Evolutionary conservation across 192 early-diverging fungal genomes (phyloP).

Genomic region (Dissophora globulifera): DNA sequence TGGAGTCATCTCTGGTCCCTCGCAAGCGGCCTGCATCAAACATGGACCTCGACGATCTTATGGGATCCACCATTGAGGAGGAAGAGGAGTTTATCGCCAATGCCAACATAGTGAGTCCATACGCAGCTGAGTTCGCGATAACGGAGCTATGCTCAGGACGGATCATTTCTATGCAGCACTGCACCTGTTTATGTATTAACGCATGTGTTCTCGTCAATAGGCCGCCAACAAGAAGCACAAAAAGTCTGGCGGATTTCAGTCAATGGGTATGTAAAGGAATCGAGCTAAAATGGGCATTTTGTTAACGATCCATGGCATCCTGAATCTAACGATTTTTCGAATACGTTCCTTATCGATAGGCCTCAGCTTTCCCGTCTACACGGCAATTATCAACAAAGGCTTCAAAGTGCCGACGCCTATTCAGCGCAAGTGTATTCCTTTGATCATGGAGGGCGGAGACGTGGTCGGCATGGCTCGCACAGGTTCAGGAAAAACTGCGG

Average conservation of each 20-base stretch:
- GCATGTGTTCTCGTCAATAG: slow-evolving; percentile 19
- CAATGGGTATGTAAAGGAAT: slow-evolving; percentile 80
- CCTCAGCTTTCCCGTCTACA: slow-evolving; percentile 83
- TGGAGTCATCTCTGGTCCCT: slow-evolving; percentile 46
- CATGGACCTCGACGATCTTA: slow-evolving; percentile 46
- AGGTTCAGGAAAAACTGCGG: slow-evolving; percentile 97
- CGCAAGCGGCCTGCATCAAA: slow-evolving; percentile 35
- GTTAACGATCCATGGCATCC: not conserved
- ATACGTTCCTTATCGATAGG: slow-evolving; percentile 56
- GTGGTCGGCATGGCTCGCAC: slow-evolving; percentile 99
- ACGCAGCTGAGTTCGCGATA: not conserved
- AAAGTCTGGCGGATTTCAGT: slow-evolving; percentile 98
- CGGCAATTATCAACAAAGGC: slow-evolving; percentile 90
- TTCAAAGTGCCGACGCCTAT: slow-evolving; percentile 99
- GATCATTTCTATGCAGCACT: no score
- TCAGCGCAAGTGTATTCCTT: slow-evolving; percentile 94
- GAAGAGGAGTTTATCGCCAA: slow-evolving; percentile 52
- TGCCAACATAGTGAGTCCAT: slow-evolving; percentile 42
- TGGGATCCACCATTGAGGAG: slow-evolving; percentile 32
- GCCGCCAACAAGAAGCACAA: slow-evolving; percentile 90
- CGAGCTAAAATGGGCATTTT: no score
- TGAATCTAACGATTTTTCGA: no score
- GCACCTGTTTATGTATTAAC: no score
- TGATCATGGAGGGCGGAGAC: slow-evolving; percentile 91
- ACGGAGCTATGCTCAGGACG: no score